Conservation (phyloP, 257 asterid genomes). For the Solanum paucissectum region DNA sequence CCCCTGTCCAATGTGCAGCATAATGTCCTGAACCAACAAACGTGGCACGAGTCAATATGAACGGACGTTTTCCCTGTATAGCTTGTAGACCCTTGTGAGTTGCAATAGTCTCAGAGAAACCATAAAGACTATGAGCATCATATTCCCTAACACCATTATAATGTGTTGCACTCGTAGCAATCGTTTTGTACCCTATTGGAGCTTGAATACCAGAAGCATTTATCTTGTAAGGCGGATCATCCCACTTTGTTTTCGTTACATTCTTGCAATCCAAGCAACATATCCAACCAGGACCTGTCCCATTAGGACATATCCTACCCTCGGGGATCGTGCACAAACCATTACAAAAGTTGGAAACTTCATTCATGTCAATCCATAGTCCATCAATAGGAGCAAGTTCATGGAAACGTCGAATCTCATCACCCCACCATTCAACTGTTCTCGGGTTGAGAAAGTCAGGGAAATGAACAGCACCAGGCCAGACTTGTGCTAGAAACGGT, state of each 20-base stretch:
- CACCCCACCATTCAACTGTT: conserved; percentile 85
- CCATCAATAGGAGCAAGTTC: conserved; percentile 89
- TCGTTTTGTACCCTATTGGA: conserved; percentile 75
- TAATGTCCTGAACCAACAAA: conserved; percentile 82
- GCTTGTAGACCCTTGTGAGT: conserved; percentile 75
- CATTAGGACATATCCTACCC: conserved; percentile 58
- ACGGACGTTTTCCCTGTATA: conserved; percentile 75
- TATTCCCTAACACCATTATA: conserved; percentile 80
- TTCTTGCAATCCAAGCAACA: conserved; percentile 92
- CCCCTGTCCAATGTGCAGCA: conserved; percentile 96
- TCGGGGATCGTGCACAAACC: conserved; percentile 76
- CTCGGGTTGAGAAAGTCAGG: conserved; percentile 89
- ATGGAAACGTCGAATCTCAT: conserved; percentile 72
- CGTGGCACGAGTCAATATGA: conserved; percentile 69
- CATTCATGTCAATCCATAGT: conserved; percentile 95
- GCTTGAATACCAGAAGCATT: conserved; percentile 76
- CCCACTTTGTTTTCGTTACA: conserved; percentile 71
- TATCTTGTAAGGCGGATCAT: conserved; percentile 91
- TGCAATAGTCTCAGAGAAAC: conserved; percentile 71
- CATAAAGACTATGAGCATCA: conserved; percentile 87
- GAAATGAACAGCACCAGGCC: conserved; percentile 96
- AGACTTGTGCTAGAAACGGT: conserved; percentile 85
- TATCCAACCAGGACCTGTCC: conserved; percentile 83
- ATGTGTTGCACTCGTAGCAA: conserved; percentile 76
- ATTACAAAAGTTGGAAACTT: conserved; percentile 69